Evolutionary conservation across 2,329 filamentous ascomycete genomes (phyloP), one percentile per base, ranked within the genome.

Genomic region (Claviceps digitariae): DNA sequence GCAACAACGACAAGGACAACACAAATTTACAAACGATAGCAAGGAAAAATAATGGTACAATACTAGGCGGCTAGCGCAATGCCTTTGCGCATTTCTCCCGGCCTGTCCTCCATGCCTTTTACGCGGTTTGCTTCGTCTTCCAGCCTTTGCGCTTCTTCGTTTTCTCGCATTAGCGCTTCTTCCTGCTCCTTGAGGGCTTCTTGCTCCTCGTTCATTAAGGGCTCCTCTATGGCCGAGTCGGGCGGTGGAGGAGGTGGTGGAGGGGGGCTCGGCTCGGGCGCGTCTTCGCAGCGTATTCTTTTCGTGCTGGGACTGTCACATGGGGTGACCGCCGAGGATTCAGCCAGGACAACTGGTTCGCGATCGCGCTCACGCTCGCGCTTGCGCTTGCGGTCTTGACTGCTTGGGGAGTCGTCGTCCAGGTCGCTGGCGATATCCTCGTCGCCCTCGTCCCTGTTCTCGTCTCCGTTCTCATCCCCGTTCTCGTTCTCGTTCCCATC

Each of bases 361-460:
- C 83, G 76, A 66, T 88, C 89, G 10, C 85, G 78, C 66, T 89
- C 88, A 48, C 78, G 70, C 25, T 77, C 75, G 34, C 83, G 76
- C 66, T 88, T 89, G 10, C 85, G 78, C 66, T 89, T 88, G 49
- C 78, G 70, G 27, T 77, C 75, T 27, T 72, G 66, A 41, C 67
- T 69, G 4, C 23, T 29, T 7, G 76, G 74, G 3, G 73, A 74
- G 23, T 62, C 68, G 25, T 58, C 59, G 47, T 71, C 68, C 15
- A 65, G 62, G 44, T 71, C 67, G n/a, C 71, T 68, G 47, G 68
- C 58, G 1, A 62, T 62, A 34, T 64, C 64, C 7, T 34, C 54
- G 21, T 45, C 43, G 12, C n/a, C 31, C 31, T 34, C 31, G 31
- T 9, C 31, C 31, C 12, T 62, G 36, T 64, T 64, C 7, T 34